Evolutionary conservation across 805 yeast genomes (phyloP).

Genomic region (Nematodospora valgi): DNA sequence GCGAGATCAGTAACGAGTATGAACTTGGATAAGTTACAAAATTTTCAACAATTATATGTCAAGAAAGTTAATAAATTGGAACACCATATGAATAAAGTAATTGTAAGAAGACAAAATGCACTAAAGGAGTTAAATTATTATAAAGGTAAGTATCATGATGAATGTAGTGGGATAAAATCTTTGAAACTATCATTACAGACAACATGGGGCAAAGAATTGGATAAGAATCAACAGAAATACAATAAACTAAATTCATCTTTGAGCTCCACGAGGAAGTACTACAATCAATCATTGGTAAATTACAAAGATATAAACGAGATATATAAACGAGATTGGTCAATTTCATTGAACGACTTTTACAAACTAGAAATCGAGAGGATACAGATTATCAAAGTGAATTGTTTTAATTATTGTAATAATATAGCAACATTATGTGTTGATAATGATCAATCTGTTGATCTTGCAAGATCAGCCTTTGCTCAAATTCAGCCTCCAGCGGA

Average conservation of each 20-base stretch:
- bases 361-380: slow-evolving; percentile 69
- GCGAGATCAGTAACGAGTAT: slow-evolving; percentile 47
- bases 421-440: slow-evolving; percentile 74
- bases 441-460: slow-evolving; percentile 75
- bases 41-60: slow-evolving; percentile 49
- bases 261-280: slow-evolving; percentile 47
- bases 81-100: slow-evolving; percentile 51
- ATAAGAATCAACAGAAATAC: slow-evolving; percentile 54
- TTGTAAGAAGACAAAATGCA: slow-evolving; percentile 41
- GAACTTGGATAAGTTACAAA: slow-evolving; percentile 46
- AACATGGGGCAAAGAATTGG: slow-evolving; percentile 71
- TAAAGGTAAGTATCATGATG: slow-evolving; percentile 52
- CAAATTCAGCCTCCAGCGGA: slow-evolving; percentile 63
- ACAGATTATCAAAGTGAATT: slow-evolving; percentile 61
- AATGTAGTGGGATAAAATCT: slow-evolving; percentile 56
- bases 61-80: slow-evolving; percentile 58
- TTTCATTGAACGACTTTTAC: slow-evolving; percentile 60
- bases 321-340: slow-evolving; percentile 73
- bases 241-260: slow-evolving; percentile 44
- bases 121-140: slow-evolving; percentile 32
- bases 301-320: slow-evolving; percentile 55
- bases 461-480: slow-evolving; percentile 63
- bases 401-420: slow-evolving; percentile 77
- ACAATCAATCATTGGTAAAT: slow-evolving; percentile 50
- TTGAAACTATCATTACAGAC: slow-evolving; percentile 60